These are phyloP conservation scores for Gomphus bonarii DNA, from an alignment of 1,284 basidiomycete genomes.

Conservation along the genomic window DNA sequence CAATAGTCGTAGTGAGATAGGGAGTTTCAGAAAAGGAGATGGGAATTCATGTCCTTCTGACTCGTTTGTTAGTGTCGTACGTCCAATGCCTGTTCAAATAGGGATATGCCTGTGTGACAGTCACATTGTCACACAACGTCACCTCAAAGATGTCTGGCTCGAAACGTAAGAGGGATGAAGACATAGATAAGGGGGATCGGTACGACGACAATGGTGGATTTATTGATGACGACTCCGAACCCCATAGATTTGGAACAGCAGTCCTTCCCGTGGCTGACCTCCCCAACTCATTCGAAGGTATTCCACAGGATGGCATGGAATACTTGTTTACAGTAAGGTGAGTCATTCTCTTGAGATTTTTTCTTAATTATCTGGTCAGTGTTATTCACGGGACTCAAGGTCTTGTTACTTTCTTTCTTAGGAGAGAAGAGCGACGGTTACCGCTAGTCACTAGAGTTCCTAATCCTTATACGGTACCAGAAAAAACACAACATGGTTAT, in stretches of 20 bases:
- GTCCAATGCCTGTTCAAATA: too few relatives aligned
- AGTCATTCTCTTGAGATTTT: constrained; percentile 11
- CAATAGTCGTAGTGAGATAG: too few relatives aligned
- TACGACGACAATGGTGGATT: constrained; percentile 26
- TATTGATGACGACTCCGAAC: constrained; percentile 37
- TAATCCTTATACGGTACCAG: constrained; percentile 45
- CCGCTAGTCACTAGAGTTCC: constrained; percentile 37
- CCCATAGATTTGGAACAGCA: constrained; percentile 45
- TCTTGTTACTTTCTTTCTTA: neutral
- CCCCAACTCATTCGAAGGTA: constrained; percentile 50
- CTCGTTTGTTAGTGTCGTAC: too few relatives aligned
- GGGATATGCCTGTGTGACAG: too few relatives aligned
- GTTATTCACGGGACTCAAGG: constrained; percentile 5
- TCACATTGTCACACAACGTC: neutral
- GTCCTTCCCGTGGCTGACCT: constrained; percentile 67
- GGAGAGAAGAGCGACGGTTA: constrained; percentile 2
- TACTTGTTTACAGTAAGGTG: constrained; percentile 76
- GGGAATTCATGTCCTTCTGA: too few relatives aligned
- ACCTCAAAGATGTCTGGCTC: neutral
- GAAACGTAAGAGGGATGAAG: constrained; percentile 4
- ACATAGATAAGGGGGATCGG: neutral
- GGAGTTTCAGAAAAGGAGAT: too few relatives aligned
- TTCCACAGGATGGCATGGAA: constrained; percentile 64
- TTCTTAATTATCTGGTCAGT: neutral
- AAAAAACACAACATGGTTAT: constrained; percentile 22